Conservation (phyloP, 305 asterid genomes). For the Rubia tinctorum region DNA sequence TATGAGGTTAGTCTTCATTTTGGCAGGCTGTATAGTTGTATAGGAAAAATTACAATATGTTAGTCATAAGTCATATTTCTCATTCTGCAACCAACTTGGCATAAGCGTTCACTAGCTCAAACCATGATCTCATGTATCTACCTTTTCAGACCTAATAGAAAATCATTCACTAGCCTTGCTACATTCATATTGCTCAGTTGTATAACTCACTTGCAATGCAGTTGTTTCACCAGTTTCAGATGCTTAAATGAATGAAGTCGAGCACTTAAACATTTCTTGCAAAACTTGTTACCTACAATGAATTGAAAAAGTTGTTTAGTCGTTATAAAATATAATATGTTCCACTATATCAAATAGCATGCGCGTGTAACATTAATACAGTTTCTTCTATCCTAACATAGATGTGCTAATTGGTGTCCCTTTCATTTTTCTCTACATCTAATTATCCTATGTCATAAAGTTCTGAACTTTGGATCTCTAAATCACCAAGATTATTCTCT, state of each 20-base stretch:
- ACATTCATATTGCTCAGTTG: constrained; percentile 81
- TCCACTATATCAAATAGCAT: neutral
- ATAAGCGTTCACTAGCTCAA: constrained; percentile 91
- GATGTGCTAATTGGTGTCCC: neutral
- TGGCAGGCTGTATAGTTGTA: neutral
- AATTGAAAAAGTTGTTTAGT: neutral
- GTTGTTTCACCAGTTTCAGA: constrained; percentile 85
- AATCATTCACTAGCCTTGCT: constrained; percentile 74
- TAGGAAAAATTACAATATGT: neutral
- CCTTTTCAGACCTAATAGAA: constrained; percentile 87
- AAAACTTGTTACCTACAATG: neutral
- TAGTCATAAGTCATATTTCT: constrained; percentile 18
- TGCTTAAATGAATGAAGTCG: constrained; percentile 95
- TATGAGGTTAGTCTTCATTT: constrained; percentile 28
- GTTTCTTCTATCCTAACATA: neutral
- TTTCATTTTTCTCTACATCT: neutral
- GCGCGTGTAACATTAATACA: too few species aligned
- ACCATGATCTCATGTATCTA: constrained; percentile 91
- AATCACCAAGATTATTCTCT: neutral
- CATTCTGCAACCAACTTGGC: constrained; percentile 93
- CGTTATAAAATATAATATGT: neutral
- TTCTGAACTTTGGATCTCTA: neutral
- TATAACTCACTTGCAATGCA: constrained; percentile 80
- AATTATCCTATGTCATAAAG: neutral
- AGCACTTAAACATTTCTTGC: constrained; percentile 49